Evolutionary conservation across 163 green algal genomes (phyloP), one percentile per base, ranked within the genome.

Genomic region (Trebouxia gelatinosa): DNA sequence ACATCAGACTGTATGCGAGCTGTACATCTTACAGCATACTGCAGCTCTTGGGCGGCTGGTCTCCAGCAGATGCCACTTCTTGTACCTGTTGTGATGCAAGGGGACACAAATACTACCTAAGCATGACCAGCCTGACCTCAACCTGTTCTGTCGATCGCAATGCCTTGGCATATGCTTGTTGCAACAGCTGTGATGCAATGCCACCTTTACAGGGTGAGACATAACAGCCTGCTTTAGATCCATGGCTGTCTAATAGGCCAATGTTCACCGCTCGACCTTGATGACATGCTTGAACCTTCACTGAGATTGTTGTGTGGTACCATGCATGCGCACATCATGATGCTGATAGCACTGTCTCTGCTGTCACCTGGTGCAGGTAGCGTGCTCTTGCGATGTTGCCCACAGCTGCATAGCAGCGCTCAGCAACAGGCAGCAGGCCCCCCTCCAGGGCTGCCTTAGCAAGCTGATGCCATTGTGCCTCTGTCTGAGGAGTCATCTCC

Each of bases 391-490:
- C 83, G 28, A 94, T 78, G 72, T 94, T 84, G 3, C 92, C 92
- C 31, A 95, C 50, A 4, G 89, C 87, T 28, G 91, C 90, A 48
- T 87, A 93, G 87, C 91, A 95, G 43, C 87, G 87, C 83, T 94
- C 86, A 23, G 90, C 90, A 34, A 93, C 86, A n/a, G 82, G 75
- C 46, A 94, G 85, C 38, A 84, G 35, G 31, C 77, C 70, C 46
- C 90, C 84, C 38, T 85, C 78, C 50, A 95, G 80, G 3, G 92
- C 90, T 17, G 86, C 66, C 23, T 83, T 83, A 32, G 82, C 87
- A 46, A 96, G 87, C 85, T 91, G 80, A 65, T 86, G 86, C 91
- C 92, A 95, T 77, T 94, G 90, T 23, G 87, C 87, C 80, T 95
- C 87, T 13, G 90, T 94, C 81, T 97, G 91, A 31, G 89, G 78